A percentile compares a stretch with the other conserved stretches of the same genome.
Evolutionary conservation across 106 monocot genomes (phyloP).

Genomic region (Amphibolis antarctica): DNA sequence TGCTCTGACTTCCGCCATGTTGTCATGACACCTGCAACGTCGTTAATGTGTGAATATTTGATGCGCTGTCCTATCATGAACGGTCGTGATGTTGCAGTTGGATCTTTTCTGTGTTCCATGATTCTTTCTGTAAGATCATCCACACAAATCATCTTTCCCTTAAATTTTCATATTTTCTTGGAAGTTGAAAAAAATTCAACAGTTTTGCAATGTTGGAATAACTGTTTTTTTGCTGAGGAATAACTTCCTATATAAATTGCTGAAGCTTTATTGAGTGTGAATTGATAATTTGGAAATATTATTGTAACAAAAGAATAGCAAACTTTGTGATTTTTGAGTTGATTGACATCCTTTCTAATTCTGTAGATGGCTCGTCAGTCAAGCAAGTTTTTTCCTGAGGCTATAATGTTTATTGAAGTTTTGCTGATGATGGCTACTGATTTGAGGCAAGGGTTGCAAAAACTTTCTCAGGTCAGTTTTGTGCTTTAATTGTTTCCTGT

Average conservation of each 20-base stretch:
- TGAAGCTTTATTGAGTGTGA: too few species aligned
- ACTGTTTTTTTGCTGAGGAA: too few species aligned
- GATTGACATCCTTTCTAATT: not conserved
- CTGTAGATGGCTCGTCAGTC: slow-evolving; percentile 64
- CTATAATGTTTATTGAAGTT: slow-evolving; percentile 47
- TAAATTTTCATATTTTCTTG: not conserved
- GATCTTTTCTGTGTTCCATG: slow-evolving; percentile 88
- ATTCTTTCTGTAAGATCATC: slow-evolving; percentile 49
- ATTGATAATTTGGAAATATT: too few species aligned
- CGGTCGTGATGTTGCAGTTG: slow-evolving; percentile 64
- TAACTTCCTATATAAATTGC: too few species aligned
- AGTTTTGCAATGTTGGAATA: too few species aligned
- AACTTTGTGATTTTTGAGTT: not conserved
- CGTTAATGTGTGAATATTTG: slow-evolving; percentile 92
- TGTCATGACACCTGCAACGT: slow-evolving; percentile 75
- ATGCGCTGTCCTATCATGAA: slow-evolving; percentile 69
- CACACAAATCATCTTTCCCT: too few species aligned
- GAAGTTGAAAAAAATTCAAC: not conserved
- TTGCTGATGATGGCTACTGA: slow-evolving; percentile 46
- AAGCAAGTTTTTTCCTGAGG: slow-evolving; percentile 74
- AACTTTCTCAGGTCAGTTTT: slow-evolving; percentile 35
- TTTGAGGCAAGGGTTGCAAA: slow-evolving; percentile 17
- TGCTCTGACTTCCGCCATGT: slow-evolving; percentile 96
- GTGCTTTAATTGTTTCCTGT: not conserved
- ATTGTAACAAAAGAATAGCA: too few species aligned